Conservation (phyloP, 331 rosid genomes). For the Acacia concinna region DNA sequence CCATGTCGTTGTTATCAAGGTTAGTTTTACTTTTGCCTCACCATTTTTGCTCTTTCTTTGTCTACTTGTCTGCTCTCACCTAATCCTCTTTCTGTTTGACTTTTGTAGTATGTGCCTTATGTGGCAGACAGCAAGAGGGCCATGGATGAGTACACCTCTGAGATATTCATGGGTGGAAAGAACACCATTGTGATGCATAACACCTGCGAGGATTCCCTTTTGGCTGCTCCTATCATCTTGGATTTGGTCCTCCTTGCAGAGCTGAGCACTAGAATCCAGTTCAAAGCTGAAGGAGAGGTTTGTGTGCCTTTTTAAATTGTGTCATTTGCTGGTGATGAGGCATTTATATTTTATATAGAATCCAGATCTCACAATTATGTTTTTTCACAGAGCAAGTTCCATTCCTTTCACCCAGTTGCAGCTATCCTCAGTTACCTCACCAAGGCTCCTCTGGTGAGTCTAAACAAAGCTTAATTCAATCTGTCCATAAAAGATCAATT, state of each 20-base stretch:
- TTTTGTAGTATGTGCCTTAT: constrained; percentile 77
- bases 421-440: constrained; percentile 88
- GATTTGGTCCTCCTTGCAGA: constrained; percentile 96
- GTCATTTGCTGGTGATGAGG: constrained; percentile 1
- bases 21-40: constrained; percentile 16
- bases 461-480: constrained; percentile 9
- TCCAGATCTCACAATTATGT: not conserved
- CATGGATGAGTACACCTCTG: constrained; percentile 95
- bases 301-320: not conserved
- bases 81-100: constrained; percentile 3
- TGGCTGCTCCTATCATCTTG: constrained; percentile 93
- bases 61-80: not conserved
- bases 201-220: constrained; percentile 91
- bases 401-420: constrained; percentile 95
- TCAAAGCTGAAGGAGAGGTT: constrained; percentile 84
- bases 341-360: not conserved
- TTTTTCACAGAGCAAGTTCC: constrained; percentile 71
- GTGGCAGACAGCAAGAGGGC: constrained; percentile 96
- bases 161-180: constrained; percentile 94
- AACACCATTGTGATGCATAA: constrained; percentile 88
- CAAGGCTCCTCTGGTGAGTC: constrained; percentile 94
- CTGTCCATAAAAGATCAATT: not conserved
- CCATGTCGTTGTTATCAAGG: constrained; percentile 96
- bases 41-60: not conserved
- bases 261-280: constrained; percentile 82